A percentile compares a stretch with the other conserved stretches of the same genome.
Evolutionary conservation across 2,329 filamentous ascomycete genomes (phyloP).

Genomic region (Metarhizium robertsii): DNA sequence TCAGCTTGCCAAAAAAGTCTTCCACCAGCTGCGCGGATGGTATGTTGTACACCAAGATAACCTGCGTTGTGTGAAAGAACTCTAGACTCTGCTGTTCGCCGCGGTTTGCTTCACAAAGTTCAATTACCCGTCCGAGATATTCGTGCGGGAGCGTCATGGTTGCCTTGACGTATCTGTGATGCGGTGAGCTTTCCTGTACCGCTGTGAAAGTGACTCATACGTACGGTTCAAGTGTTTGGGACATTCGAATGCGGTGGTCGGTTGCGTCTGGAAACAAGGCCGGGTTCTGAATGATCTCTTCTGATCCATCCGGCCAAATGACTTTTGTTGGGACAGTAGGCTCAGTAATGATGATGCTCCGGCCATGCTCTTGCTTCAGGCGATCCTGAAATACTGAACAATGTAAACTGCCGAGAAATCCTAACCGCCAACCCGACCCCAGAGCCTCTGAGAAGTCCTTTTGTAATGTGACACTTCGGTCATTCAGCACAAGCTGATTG

Average conservation of each 20-base stretch:
- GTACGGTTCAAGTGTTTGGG: conserved; percentile 42
- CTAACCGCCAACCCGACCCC: conserved; percentile 86
- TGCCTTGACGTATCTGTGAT: conserved; percentile 54
- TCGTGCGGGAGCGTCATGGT: conserved; percentile 91
- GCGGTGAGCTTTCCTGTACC: background rate
- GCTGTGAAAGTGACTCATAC: conserved; percentile 12
- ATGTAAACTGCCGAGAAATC: conserved; percentile 92
- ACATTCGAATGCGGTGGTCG: conserved; percentile 32
- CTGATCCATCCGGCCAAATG: conserved; percentile 65
- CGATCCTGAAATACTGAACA: conserved; percentile 99
- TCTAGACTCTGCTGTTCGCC: conserved; percentile 80
- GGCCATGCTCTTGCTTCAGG: conserved; percentile 85
- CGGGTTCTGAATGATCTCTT: conserved; percentile 75
- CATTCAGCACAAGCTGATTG: conserved; percentile 85
- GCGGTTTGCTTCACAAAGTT: conserved; percentile 83
- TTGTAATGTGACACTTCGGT: conserved; percentile 85
- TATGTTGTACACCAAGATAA: conserved; percentile 87
- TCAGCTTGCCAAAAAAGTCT: conserved; percentile 94
- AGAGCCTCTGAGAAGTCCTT: conserved; percentile 93
- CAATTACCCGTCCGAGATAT: conserved; percentile 88
- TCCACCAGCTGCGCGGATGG: conserved; percentile 87
- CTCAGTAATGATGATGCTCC: conserved; percentile 92
- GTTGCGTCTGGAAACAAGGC: conserved; percentile 72
- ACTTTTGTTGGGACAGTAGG: conserved; percentile 91
- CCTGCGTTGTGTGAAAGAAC: conserved; percentile 86